A percentile compares a stretch with the other conserved stretches of the same genome.
These are phyloP conservation scores for Eutypella sp. DNA, from an alignment of 2,329 filamentous ascomycete species.

Conservation along the genomic window DNA sequence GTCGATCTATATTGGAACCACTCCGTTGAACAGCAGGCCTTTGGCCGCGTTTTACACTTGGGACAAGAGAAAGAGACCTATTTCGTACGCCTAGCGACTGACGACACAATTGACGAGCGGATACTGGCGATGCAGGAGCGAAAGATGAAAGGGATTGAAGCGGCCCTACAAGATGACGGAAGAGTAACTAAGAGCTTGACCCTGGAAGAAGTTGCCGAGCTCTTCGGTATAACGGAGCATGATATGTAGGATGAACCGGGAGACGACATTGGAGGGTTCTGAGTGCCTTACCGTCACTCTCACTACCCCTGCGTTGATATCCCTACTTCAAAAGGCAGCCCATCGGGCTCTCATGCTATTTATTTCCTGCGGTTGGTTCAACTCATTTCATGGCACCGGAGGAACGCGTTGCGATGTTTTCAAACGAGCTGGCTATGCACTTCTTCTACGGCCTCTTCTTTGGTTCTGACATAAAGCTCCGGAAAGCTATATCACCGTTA, in stretches of 20 bases:
- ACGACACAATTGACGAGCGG: not conserved
- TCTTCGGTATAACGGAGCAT: not conserved
- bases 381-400: too few relatives aligned
- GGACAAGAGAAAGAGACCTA: constrained; percentile 58
- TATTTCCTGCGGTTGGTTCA: too few relatives aligned
- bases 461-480: too few relatives aligned
- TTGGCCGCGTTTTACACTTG: constrained; percentile 56
- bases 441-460: too few relatives aligned
- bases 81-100: constrained; percentile 52
- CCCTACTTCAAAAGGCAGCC: too few relatives aligned
- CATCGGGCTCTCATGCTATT: too few relatives aligned
- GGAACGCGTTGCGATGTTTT: too few relatives aligned
- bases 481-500: too few relatives aligned
- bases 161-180: not conserved
- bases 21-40: constrained; percentile 57
- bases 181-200: not conserved
- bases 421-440: too few relatives aligned
- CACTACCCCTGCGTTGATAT: too few relatives aligned
- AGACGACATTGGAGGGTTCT: too few relatives aligned
- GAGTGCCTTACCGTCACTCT: too few relatives aligned
- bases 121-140: not conserved
- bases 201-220: not conserved
- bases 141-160: not conserved
- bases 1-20: constrained; percentile 60
- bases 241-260: not conserved